Conservation (phyloP, 1,284 basidiomycete species). For the Mycosarcoma mackinlayi region DNA sequence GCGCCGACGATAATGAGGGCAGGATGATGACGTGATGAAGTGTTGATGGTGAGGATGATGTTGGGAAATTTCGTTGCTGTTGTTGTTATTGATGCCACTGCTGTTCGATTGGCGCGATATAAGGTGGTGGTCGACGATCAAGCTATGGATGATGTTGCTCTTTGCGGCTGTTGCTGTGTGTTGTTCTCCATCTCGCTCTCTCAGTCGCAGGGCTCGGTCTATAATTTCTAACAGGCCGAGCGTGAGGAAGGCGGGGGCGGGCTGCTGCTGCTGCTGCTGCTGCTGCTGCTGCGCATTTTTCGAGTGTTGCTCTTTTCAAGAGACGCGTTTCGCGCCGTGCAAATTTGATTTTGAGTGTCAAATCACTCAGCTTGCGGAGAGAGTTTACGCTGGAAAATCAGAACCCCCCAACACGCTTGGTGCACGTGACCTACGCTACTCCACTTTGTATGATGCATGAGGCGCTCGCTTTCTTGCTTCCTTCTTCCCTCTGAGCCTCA, state of each 20-base stretch:
- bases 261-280: neutral
- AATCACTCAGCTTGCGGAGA: neutral
- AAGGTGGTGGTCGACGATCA: slow-evolving; percentile 3
- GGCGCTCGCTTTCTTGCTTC: neutral
- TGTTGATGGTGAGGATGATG: neutral
- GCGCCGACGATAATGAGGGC: too few relatives aligned
- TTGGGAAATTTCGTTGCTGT: neutral
- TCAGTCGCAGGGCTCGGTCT: too few relatives aligned
- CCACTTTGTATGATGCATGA: slow-evolving; percentile 11
- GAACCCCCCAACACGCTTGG: slow-evolving; percentile 7
- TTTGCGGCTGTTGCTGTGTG: slow-evolving; percentile 6
- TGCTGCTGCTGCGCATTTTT: neutral
- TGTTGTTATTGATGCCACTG: neutral
- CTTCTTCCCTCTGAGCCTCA: neutral
- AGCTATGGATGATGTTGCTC: neutral
- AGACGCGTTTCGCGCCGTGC: slow-evolving; percentile 36
- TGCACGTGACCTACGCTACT: slow-evolving; percentile 33
- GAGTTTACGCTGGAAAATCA: slow-evolving; percentile 10
- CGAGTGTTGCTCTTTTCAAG: slow-evolving; percentile 34
- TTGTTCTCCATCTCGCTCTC: slow-evolving; percentile 19
- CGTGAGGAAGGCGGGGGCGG: neutral
- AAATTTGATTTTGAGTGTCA: slow-evolving; percentile 1
- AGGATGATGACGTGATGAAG: neutral
- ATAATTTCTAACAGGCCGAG: too few relatives aligned
- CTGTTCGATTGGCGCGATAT: neutral